Base-by-base conservation (phyloP, 371 early-diverging fungal genomes). In the Phascolomyces articulosus region DNA sequence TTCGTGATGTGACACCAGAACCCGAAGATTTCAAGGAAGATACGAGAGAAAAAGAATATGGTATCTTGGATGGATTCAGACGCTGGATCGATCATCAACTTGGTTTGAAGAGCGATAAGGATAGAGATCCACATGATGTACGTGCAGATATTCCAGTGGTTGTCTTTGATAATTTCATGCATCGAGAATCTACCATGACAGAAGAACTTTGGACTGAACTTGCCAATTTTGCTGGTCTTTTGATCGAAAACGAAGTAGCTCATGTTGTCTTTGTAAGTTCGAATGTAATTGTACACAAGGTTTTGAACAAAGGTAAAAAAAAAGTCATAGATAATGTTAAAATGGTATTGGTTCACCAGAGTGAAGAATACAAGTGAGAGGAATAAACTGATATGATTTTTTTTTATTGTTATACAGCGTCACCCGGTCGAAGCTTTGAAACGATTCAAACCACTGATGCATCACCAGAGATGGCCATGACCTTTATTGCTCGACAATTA, bases 211-310 rank as follows among this genome's bases (percentile, higher is more conserved):
- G 92, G 83, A 88, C 90, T 16, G 77, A 86, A 21, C 54, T 96
- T 16, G 85, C 95, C 7, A 89, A 95, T 58, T 93, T 92, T 89
- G 90, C 91, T 11, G 85, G 89, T 7, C 66, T 87, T 6, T 66
- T 93, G 40, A 90, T 90, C 16, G 92, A 93, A 70, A 88, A 88
- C 18, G 87, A 87, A 41, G 73, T 94, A 56, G 96, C 96, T 1
- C 95, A 98, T 74, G 95, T 96, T n/a, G 83, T 98, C 16, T 92
- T 96, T 71, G 87, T 95, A 2, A 90, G 87, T 58, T 88, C 90
- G 62, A 93, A 91, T 74, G 90, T 91, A 38, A 81, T 84, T 38
- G 90, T 90, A 0, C 69, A 83, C 62, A 93, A 92, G 67, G 80
- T 81, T 1, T 67, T 96, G 4, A 87, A 88, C 54, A 89, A 86